phyloP scores from a whole-genome alignment of 225 moss, liverwort and hornwort species.

The Rhytidiadelphus loreus region DNA sequence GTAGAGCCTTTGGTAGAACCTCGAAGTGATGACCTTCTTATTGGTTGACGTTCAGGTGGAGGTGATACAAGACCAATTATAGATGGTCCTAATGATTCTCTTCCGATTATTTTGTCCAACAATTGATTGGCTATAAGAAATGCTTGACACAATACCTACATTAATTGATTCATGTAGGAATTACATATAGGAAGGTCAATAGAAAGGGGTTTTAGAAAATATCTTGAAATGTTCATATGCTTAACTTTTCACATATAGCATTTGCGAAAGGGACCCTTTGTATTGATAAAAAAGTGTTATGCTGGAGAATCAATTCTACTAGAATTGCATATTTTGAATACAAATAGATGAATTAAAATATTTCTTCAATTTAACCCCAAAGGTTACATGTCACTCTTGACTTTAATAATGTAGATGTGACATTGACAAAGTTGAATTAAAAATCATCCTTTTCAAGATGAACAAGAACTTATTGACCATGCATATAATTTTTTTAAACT shows the following conservation, averaged over 20 bases:
- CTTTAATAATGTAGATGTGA: no score
- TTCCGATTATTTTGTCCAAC: conserved; percentile 46
- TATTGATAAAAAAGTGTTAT: not conserved
- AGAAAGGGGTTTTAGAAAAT: not conserved
- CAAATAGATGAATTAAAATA: not conserved
- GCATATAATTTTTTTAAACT: not conserved
- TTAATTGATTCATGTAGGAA: no score
- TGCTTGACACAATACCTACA: conserved; percentile 52
- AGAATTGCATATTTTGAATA: not conserved
- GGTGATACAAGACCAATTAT: not conserved
- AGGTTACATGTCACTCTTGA: not conserved
- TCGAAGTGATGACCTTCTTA: not conserved
- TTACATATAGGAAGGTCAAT: not conserved
- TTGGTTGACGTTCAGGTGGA: not conserved
- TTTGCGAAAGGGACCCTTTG: rapidly evolving
- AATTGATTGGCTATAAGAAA: conserved; percentile 47
- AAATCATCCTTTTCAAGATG: not conserved
- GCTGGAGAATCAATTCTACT: rapidly evolving
- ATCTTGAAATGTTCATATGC: not conserved
- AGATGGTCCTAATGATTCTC: conserved; percentile 9
- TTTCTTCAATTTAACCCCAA: rapidly evolving
- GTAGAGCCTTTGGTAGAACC: not conserved
- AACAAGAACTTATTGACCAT: not conserved
- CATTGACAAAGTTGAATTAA: not conserved
- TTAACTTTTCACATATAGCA: not conserved